Evolutionary conservation across 192 early-diverging fungal genomes (phyloP).

Genomic region (Coemansia sp.): DNA sequence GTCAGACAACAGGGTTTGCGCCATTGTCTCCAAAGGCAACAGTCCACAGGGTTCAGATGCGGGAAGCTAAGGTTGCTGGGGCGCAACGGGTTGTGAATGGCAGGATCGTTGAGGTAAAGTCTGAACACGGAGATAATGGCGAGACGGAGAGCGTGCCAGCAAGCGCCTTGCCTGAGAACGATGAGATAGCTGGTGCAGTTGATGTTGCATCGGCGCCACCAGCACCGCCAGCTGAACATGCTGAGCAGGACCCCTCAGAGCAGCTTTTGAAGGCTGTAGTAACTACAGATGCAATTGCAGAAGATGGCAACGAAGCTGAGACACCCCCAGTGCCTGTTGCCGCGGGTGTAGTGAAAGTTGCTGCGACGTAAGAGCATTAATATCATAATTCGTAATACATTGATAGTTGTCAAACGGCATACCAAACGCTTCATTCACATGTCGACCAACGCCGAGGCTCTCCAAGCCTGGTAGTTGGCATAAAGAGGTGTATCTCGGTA

Average conservation of each 20-base stretch:
- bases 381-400: constrained; percentile 3
- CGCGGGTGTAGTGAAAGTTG: not conserved
- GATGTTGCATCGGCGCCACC: not conserved
- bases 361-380: not conserved
- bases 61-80: not conserved
- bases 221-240: not conserved
- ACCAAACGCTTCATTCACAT: not conserved
- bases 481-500: constrained; percentile 29
- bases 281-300: not conserved
- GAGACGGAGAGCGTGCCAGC: not conserved
- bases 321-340: not conserved
- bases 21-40: not conserved
- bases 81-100: not conserved
- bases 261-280: not conserved
- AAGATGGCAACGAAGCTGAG: not conserved
- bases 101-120: not conserved
- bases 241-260: not conserved
- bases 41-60: not conserved
- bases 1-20: not conserved
- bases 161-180: not conserved
- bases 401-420: not conserved
- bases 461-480: constrained; percentile 36
- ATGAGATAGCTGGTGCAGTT: not conserved
- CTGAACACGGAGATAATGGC: not conserved
- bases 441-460: constrained; percentile 1